phyloP scores from a whole-genome alignment of 164 flowering plant genomes.

The Vitis rupestris region DNA sequence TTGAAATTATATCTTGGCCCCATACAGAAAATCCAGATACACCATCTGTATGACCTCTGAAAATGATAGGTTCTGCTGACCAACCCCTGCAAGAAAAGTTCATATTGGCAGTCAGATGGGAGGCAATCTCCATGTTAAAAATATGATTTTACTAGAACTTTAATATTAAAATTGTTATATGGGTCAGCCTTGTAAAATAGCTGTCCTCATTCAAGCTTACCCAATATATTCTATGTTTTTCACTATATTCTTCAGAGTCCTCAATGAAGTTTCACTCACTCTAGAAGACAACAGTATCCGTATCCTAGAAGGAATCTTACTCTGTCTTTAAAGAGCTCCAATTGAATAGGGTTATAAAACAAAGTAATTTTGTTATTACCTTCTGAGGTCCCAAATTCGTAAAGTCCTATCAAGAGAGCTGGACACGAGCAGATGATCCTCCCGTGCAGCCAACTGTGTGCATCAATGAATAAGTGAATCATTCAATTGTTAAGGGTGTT shows the following conservation, averaged over 20 bases:
- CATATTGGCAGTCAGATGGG: constrained; percentile 1
- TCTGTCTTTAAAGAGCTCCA: no score
- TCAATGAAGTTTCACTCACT: no score
- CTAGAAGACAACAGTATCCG: no score
- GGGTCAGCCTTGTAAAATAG: no score
- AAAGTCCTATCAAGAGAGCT: constrained; percentile 89
- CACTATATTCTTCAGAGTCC: no score
- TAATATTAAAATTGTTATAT: no score
- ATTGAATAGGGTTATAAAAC: no score
- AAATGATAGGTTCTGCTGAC: constrained; percentile 48
- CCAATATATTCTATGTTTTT: no score
- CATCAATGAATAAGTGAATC: constrained; percentile 14
- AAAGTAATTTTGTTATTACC: constrained; percentile 32
- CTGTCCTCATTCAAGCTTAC: no score
- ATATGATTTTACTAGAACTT: no score
- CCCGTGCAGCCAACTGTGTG: constrained; percentile 83
- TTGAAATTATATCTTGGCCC: constrained; percentile 93
- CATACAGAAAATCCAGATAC: constrained; percentile 79
- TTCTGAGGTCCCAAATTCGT: constrained; percentile 93
- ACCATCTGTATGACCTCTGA: constrained; percentile 81
- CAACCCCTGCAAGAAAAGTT: constrained; percentile 48
- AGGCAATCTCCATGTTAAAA: background rate
- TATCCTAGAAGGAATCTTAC: no score
- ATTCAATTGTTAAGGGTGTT: background rate
- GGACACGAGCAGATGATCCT: constrained; percentile 84